phyloP scores from a whole-genome alignment of 2,329 filamentous ascomycete species.

The Nemania serpens region DNA sequence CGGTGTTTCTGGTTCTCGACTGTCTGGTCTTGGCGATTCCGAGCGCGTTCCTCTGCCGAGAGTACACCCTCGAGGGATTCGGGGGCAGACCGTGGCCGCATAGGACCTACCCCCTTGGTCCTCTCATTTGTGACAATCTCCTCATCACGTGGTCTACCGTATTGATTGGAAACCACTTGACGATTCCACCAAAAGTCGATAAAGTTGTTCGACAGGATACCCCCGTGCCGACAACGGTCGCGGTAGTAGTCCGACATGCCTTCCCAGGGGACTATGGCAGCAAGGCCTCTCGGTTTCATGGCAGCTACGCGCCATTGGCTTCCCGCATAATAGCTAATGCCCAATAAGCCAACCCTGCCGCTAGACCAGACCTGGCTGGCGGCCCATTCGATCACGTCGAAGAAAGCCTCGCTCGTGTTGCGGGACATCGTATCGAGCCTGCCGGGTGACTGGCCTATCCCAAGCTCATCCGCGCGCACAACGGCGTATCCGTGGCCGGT shows the following conservation, averaged over 20 bases:
- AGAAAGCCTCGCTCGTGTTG: conserved; percentile 54
- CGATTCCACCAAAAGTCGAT: conserved; percentile 71
- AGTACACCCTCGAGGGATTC: conserved; percentile 65
- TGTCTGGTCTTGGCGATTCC: conserved; percentile 55
- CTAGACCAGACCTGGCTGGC: conserved; percentile 52
- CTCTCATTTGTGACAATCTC: conserved; percentile 25
- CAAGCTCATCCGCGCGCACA: conserved; percentile 57
- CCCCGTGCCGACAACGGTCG: conserved; percentile 64
- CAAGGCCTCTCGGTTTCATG: conserved; percentile 50
- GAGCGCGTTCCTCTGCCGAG: conserved; percentile 53
- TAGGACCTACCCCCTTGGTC: neutral
- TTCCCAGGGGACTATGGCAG: conserved; percentile 57
- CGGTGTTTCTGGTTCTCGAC: conserved; percentile 52
- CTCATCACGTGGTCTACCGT: conserved; percentile 48
- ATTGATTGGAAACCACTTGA: conserved; percentile 70
- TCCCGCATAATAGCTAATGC: conserved; percentile 54
- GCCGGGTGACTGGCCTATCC: conserved; percentile 53
- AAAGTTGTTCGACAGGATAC: conserved; percentile 62
- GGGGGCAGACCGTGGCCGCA: conserved; percentile 2
- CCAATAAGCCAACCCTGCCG: conserved; percentile 54
- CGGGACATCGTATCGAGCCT: conserved; percentile 55
- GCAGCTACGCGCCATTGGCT: conserved; percentile 56
- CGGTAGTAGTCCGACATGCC: conserved; percentile 60
- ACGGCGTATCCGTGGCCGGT: conserved; percentile 58
- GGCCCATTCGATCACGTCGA: conserved; percentile 55